Percentiles rank a stretch among this genome's conserved stretches.
Evolutionary conservation across 192 early-diverging fungal species (phyloP).

Genomic region (Diversispora eburnea): DNA sequence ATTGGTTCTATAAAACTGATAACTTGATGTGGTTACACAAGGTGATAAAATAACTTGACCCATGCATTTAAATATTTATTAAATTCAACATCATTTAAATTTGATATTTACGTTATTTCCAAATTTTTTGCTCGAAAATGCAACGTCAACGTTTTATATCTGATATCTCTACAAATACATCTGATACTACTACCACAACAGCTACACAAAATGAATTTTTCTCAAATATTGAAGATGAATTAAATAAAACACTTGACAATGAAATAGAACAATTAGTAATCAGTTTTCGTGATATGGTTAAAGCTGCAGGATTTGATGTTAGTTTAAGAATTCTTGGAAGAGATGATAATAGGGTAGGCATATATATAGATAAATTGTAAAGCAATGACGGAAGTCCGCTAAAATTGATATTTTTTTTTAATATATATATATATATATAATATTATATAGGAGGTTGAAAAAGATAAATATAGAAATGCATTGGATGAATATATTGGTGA

Average conservation of each 20-base stretch:
- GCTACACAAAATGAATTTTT: conserved; percentile 24
- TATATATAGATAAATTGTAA: not conserved
- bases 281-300: conserved; percentile 15
- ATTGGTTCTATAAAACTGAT: no score
- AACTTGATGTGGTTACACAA: no score
- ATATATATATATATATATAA: not conserved
- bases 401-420: not conserved
- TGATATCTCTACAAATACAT: no score
- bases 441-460: conserved; percentile 20
- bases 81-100: no score
- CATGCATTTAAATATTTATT: no score
- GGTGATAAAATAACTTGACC: no score
- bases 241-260: conserved; percentile 18
- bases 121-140: no score
- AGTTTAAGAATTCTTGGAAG: conserved; percentile 2
- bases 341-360: conserved; percentile 11
- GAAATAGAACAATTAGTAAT: conserved; percentile 21
- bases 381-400: not conserved
- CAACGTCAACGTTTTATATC: no score
- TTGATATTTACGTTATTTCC: no score
- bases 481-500: conserved; percentile 19
- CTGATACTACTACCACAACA: conserved; percentile 19
- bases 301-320: conserved; percentile 8
- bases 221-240: conserved; percentile 20
- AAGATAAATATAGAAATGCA: conserved; percentile 26